Evolutionary conservation across 495 filamentous ascomycete genomes (phyloP), one percentile per base, ranked within the genome.

Genomic region (Penicillium parvum): DNA sequence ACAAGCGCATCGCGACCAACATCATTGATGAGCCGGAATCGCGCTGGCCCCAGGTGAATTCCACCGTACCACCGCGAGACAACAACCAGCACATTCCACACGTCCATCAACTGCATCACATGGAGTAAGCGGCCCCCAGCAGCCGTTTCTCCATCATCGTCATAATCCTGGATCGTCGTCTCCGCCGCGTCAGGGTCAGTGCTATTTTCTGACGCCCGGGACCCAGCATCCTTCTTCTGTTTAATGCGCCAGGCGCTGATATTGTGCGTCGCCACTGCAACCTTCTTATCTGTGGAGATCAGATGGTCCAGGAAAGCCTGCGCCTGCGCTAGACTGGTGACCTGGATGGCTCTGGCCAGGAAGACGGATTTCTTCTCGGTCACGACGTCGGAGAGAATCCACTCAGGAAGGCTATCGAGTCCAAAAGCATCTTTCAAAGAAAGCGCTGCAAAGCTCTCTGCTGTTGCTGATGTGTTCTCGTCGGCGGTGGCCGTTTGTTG

Each of bases 111-210:
- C 72, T 95, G 87, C 82, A 98, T 82, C 33, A 98, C 66, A 68
- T 94, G 86, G 28, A 95, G 69, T 53, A 97, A 55, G 18, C 92
- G 76, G 0, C 84, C 81, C 1, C 92, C 92, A 4, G 92, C 92
- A 16, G 92, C 92, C n/a, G 84, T 86, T 72, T 98, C 92, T 8
- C 92, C 92, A 58, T 98, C 92, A 59, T 97, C 92, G 52, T 98
- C 84, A 57, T 84, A 95, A 65, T 98, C 92, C 60, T 96, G 88
- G 43, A 81, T 85, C 25, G 73, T 74, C 14, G 82, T 77, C 47
- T 74, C 74, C 0, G 66, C 58, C 5, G 60, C 53, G 23, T 75
- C 64, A 7, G 53, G 49, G 5, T 58, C 60, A n/a, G 20, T 8
- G 9, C 19, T 23, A 1, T 29, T 41, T 11, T 23, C 22, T 19